These are phyloP conservation scores for Laguncularia racemosa DNA, from an alignment of 345 rosid genomes.

Conservation along the genomic window DNA sequence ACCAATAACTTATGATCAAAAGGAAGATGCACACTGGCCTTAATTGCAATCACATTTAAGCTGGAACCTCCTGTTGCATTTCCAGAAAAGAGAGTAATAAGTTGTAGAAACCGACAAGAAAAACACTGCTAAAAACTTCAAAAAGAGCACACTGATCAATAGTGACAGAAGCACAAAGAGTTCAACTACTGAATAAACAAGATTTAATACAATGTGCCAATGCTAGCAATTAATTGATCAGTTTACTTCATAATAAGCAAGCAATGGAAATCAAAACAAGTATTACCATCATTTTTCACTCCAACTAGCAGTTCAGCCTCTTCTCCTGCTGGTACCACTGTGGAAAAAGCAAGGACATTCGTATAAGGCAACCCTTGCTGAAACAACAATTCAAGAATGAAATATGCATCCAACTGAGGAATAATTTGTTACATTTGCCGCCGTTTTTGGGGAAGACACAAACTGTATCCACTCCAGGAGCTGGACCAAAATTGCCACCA, in stretches of 20 bases:
- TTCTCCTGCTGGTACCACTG: conserved; percentile 74
- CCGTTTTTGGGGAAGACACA: conserved; percentile 76
- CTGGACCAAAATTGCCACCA: conserved; percentile 38
- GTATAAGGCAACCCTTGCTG: too few species aligned
- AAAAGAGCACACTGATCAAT: too few species aligned
- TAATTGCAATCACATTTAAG: conserved; percentile 53
- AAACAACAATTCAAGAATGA: too few species aligned
- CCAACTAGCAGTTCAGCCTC: conserved; percentile 87
- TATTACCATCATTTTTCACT: conserved; percentile 74
- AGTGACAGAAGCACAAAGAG: too few species aligned
- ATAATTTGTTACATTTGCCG: conserved; percentile 37
- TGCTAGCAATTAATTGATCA: not conserved
- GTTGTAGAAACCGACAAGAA: conserved; percentile 1
- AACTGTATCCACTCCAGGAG: conserved; percentile 61
- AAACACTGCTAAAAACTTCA: conserved; percentile 1
- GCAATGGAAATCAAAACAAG: not conserved
- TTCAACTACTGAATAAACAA: too few species aligned
- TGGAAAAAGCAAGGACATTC: too few species aligned
- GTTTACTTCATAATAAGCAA: not conserved
- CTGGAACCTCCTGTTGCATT: conserved; percentile 47
- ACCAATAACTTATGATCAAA: conserved; percentile 62
- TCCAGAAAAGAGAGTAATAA: conserved; percentile 2
- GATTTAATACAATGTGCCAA: too few species aligned
- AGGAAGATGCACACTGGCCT: conserved; percentile 81
- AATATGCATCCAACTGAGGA: too few species aligned